Conservation (phyloP, 805 yeast genomes). For the Lachancea nothofagi region DNA sequence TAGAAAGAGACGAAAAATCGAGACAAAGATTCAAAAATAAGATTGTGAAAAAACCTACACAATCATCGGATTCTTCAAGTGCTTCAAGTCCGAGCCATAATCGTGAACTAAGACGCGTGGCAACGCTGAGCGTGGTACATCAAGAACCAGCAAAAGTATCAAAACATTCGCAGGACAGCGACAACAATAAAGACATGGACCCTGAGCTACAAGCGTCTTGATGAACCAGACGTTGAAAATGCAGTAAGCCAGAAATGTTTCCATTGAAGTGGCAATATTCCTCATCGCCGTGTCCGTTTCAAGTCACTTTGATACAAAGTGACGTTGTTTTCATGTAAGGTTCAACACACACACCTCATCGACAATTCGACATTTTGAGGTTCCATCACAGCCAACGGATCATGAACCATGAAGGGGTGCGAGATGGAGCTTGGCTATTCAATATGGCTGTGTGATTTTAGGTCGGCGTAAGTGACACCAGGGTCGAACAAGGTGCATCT, state of each 20-base stretch:
- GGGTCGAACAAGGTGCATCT: too few relatives aligned
- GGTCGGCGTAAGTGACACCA: too few relatives aligned
- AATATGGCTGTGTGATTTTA: background rate
- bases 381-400: constrained; percentile 8
- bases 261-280: too few relatives aligned
- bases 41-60: background rate
- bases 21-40: constrained; percentile 20
- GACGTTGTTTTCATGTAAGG: too few relatives aligned
- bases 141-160: background rate
- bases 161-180: too few relatives aligned
- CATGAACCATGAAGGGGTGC: constrained; percentile 2
- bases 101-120: background rate
- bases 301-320: too few relatives aligned
- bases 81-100: background rate
- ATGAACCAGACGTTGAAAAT: too few relatives aligned
- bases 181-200: background rate
- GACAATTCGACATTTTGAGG: constrained; percentile 5
- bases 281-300: too few relatives aligned
- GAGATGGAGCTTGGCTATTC: background rate
- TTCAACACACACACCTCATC: background rate
- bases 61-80: background rate
- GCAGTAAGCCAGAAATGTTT: too few relatives aligned
- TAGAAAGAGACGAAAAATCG: constrained; percentile 49
- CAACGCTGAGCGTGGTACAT: background rate
- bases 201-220: background rate